A percentile compares a stretch with the other conserved stretches of the same genome.
These are phyloP conservation scores for Coleophoma eucalyptorum DNA, from an alignment of 2,329 filamentous ascomycete genomes.

Conservation along the genomic window DNA sequence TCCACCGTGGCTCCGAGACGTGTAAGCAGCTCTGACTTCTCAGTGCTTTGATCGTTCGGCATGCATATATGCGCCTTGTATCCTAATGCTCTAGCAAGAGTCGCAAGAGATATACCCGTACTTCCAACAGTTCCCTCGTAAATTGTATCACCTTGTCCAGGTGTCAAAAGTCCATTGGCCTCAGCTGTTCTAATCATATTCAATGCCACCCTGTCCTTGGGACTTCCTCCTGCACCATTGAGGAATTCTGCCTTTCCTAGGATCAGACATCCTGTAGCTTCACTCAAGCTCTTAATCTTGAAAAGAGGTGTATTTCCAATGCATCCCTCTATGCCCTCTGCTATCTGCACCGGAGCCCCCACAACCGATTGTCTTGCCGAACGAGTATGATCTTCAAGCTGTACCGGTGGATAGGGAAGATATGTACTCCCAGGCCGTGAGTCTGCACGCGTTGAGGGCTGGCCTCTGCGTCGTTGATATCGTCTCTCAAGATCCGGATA, in stretches of 20 bases:
- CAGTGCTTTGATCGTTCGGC: conserved; percentile 83
- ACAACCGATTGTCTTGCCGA: conserved; percentile 24
- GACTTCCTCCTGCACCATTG: conserved; percentile 89
- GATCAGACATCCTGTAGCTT: conserved; percentile 83
- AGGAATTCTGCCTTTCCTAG: conserved; percentile 94
- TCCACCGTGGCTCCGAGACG: conserved; percentile 93
- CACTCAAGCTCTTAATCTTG: conserved; percentile 78
- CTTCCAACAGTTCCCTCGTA: conserved; percentile 97
- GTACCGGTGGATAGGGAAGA: conserved; percentile 34
- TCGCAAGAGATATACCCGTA: conserved; percentile 91
- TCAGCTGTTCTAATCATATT: conserved; percentile 86
- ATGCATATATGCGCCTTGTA: conserved; percentile 97
- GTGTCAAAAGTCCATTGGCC: conserved; percentile 67
- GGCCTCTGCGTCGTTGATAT: conserved; percentile 45
- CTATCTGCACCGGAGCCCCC: conserved; percentile 38
- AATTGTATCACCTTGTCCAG: conserved; percentile 84
- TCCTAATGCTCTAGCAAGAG: conserved; percentile 80
- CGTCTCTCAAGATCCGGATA: conserved; percentile 70
- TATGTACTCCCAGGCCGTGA: conserved; percentile 23
- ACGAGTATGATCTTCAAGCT: conserved; percentile 53
- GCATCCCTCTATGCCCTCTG: conserved; percentile 80
- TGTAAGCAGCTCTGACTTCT: conserved; percentile 85
- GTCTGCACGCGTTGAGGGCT: conserved; percentile 12
- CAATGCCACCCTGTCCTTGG: conserved; percentile 92
- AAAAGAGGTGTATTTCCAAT: conserved; percentile 94